These are phyloP conservation scores for Coprinopsis sp. DNA, from an alignment of 768 basidiomycete species.

Conservation along the genomic window DNA sequence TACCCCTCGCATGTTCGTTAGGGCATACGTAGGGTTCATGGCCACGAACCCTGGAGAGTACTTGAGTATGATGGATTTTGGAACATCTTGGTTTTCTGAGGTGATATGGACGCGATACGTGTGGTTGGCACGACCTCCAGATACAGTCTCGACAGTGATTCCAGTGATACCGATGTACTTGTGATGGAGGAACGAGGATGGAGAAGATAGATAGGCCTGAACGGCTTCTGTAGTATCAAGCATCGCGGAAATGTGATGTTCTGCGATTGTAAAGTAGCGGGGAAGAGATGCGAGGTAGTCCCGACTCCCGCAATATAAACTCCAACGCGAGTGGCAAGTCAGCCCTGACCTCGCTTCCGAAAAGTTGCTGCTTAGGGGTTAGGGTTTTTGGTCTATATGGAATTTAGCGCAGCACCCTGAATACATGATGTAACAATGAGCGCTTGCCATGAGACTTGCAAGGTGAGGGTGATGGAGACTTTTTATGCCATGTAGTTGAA, in stretches of 20 bases:
- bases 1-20: neutral
- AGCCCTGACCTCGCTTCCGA: no score
- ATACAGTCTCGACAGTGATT: neutral
- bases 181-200: neutral
- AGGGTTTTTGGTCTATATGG: no score
- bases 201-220: neutral
- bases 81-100: neutral
- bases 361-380: no score
- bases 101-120: neutral
- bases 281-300: no score
- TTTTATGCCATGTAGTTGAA: no score
- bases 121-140: conserved; percentile 1
- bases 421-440: no score
- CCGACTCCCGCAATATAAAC: no score
- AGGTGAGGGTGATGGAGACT: no score
- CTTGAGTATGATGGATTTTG: neutral
- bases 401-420: no score
- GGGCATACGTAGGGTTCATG: neutral
- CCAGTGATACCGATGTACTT: neutral
- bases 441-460: no score
- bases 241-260: neutral
- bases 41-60: neutral
- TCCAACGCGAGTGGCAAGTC: no score
- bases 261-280: no score
- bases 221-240: neutral